phyloP scores from a whole-genome alignment of 441 rosid species.

The Populus hybrid region DNA sequence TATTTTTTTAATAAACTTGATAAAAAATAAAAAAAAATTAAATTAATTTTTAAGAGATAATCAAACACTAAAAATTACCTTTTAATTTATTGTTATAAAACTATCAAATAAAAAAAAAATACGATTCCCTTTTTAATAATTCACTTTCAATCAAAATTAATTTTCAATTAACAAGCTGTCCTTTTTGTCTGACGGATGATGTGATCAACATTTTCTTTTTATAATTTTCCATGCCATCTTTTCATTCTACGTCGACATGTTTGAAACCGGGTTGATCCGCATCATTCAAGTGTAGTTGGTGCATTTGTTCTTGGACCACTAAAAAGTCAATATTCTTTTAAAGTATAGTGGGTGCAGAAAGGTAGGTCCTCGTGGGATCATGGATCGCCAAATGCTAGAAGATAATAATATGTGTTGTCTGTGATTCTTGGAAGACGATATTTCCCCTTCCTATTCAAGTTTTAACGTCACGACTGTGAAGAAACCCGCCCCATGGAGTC shows the following conservation, averaged over 20 bases:
- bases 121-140: no score
- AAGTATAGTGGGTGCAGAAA: not conserved
- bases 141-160: no score
- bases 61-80: no score
- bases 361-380: not conserved
- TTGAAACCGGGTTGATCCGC: not conserved
- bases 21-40: no score
- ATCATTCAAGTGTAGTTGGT: not conserved
- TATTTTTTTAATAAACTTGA: no score
- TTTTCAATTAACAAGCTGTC: not conserved
- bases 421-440: not conserved
- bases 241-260: not conserved
- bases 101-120: no score
- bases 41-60: no score
- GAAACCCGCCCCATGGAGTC: no score
- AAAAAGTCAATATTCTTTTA: not conserved
- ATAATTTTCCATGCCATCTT: no score
- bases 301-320: not conserved
- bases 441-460: not conserved
- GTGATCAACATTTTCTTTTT: not conserved
- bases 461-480: no score
- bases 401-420: not conserved
- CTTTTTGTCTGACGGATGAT: not conserved
- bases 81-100: no score
- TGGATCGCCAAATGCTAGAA: no score